phyloP scores from a whole-genome alignment of 306 rosid genomes.

The Lotus japonicus region DNA sequence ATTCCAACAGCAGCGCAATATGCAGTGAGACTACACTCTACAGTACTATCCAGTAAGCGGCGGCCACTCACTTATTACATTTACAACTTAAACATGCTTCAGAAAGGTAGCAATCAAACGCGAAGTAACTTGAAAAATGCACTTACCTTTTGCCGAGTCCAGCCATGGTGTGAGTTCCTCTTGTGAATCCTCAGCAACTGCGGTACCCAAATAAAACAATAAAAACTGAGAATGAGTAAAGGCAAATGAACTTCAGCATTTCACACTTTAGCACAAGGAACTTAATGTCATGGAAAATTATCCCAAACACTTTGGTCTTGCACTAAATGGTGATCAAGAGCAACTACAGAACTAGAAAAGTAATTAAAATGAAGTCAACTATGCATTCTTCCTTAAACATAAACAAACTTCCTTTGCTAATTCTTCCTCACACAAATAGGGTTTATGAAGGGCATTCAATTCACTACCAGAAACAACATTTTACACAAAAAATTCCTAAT shows the following conservation, averaged over 20 bases:
- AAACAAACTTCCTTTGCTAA: background rate
- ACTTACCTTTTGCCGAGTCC: constrained; percentile 97
- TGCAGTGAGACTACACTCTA: constrained; percentile 16
- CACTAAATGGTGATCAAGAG: background rate
- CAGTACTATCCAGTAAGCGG: background rate
- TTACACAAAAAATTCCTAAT: background rate
- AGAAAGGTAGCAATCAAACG: constrained; percentile 5
- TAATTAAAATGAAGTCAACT: constrained; percentile 2
- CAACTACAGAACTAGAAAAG: background rate
- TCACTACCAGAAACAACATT: background rate
- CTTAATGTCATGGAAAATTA: background rate
- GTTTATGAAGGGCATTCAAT: background rate
- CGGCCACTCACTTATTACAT: background rate
- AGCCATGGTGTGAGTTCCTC: constrained; percentile 55
- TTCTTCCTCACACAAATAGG: background rate
- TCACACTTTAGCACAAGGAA: constrained; percentile 13
- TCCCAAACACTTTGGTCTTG: background rate
- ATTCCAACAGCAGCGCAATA: background rate
- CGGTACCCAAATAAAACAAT: constrained; percentile 14
- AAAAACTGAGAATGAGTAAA: constrained; percentile 14
- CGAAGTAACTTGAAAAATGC: background rate
- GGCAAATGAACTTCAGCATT: constrained; percentile 6
- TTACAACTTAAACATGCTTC: constrained; percentile 11
- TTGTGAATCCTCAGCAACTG: constrained; percentile 71
- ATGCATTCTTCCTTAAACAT: background rate